Percentiles rank a stretch among this genome's conserved stretches.
Evolutionary conservation across 495 filamentous ascomycete genomes (phyloP).

Genomic region (Penicillium pulvis): DNA sequence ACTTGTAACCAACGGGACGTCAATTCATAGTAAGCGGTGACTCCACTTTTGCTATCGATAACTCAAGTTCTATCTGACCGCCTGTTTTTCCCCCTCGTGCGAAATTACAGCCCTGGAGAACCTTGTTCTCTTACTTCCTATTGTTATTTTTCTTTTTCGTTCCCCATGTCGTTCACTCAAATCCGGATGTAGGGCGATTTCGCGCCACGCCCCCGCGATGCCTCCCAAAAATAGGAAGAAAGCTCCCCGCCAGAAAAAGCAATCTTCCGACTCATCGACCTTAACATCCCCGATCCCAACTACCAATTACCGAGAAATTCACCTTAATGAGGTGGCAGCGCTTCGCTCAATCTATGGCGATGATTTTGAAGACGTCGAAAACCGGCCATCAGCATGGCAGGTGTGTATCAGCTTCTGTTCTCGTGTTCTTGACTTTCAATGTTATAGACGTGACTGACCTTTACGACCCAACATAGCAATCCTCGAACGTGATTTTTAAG

Average conservation of each 20-base stretch:
- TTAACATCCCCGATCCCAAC: conserved; percentile 33
- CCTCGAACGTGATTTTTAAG: conserved; percentile 75
- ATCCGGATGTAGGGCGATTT: conserved; percentile 35
- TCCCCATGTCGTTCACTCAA: conserved; percentile 23
- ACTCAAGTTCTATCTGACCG: neutral
- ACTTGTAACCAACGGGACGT: neutral
- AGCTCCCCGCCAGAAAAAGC: conserved; percentile 35
- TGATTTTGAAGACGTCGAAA: conserved; percentile 76
- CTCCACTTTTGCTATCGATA: neutral
- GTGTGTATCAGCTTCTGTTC: conserved; percentile 44
- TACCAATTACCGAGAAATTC: conserved; percentile 79
- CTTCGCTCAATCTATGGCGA: conserved; percentile 90
- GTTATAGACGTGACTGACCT: conserved; percentile 2
- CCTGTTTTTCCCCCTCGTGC: conserved; percentile 1
- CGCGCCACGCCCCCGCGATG: conserved; percentile 48
- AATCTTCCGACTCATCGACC: conserved; percentile 31
- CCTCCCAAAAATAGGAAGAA: conserved; percentile 53
- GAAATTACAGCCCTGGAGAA: neutral
- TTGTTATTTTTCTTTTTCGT: conserved; percentile 6
- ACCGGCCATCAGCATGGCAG: conserved; percentile 82
- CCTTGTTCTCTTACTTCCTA: neutral
- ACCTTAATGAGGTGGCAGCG: conserved; percentile 85
- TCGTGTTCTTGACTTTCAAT: neutral
- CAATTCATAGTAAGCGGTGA: neutral
- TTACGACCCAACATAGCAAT: conserved; percentile 53